Conservation (phyloP, 257 asterid species). For the Agastache rugosa region DNA sequence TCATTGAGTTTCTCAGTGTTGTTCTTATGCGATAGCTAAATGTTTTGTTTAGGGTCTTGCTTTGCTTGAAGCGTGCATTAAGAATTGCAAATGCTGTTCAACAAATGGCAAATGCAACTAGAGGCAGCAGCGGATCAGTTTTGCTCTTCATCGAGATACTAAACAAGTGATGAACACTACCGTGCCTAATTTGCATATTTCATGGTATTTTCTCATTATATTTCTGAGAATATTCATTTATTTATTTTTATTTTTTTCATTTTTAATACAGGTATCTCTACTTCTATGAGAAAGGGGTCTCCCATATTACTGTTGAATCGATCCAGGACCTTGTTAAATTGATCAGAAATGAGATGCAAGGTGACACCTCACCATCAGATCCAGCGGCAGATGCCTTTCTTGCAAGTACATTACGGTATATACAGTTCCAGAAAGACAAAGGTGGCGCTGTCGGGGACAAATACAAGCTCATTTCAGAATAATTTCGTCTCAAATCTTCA, state of each 20-base stretch:
- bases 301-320: constrained; percentile 77
- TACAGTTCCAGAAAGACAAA: constrained; percentile 96
- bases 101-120: constrained; percentile 92
- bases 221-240: constrained; percentile 11
- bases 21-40: constrained; percentile 22
- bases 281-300: constrained; percentile 92
- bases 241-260: not conserved
- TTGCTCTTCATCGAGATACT: constrained; percentile 88
- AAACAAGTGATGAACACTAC: constrained; percentile 67
- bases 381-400: constrained; percentile 83
- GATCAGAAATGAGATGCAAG: constrained; percentile 77
- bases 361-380: constrained; percentile 66
- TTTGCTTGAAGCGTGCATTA: constrained; percentile 93
- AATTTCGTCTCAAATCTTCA: constrained; percentile 22
- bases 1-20: not conserved
- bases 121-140: constrained; percentile 86
- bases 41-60: constrained; percentile 72
- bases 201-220: constrained; percentile 5
- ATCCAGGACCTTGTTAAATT: constrained; percentile 84
- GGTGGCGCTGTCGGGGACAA: constrained; percentile 94
- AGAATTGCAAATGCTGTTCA: constrained; percentile 96
- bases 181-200: constrained; percentile 25
- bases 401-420: constrained; percentile 82
- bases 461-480: constrained; percentile 69
- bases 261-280: constrained; percentile 77